Base-by-base conservation (phyloP, 768 basidiomycete genomes). In the Serendipita vermifera region DNA sequence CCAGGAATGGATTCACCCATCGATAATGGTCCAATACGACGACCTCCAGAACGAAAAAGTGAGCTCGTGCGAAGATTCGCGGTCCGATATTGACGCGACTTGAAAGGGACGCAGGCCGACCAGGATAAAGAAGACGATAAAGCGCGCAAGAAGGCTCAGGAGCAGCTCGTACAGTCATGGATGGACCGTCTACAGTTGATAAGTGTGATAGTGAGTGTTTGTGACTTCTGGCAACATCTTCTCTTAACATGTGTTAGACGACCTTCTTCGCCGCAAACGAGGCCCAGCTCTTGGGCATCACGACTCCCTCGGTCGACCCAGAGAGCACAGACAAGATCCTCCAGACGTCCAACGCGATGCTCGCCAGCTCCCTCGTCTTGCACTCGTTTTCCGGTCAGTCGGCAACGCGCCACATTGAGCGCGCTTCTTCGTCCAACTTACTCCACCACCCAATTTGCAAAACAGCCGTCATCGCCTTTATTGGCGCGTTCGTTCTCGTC, bases 211-310 rank as follows among this genome's bases (percentile, higher is more conserved):
- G 80, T 79, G 41, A 62, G 77, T 68, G 14, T 26, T 27, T 22
- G 13, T 15, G 56, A 13, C 15, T 11, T 31, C 15, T 51, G 58
- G 43, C 33, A 33, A 46, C 15, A 14, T 48, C n/a, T 5, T 53
- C 32, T 20, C 1, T 24, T 20, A 14, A 15, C 26, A 31, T 14
- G 20, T 15, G 26, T n/a, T 57, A 81, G 79, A 78, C 79, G 0
- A 81, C 79, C 0, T 81, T 81, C 64, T 81, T 81, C 55, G 80
- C 79, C 1, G 74, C 79, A 0, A 76, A 72, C 17, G 79, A 81
- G 63, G 75, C 77, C 0, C 75, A 73, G 22, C 67, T 81, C 64
- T 66, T 81, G 5, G 71, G 72, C 24, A 67, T 71, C 14, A 75
- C 76, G 0, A 70, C 70, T 4, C 73, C 73, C 0, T 46, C 20